Percentiles rank a stretch among this genome's conserved stretches.
These are phyloP conservation scores for Darksidea phi DNA, from an alignment of 495 filamentous ascomycete species.

Conservation along the genomic window DNA sequence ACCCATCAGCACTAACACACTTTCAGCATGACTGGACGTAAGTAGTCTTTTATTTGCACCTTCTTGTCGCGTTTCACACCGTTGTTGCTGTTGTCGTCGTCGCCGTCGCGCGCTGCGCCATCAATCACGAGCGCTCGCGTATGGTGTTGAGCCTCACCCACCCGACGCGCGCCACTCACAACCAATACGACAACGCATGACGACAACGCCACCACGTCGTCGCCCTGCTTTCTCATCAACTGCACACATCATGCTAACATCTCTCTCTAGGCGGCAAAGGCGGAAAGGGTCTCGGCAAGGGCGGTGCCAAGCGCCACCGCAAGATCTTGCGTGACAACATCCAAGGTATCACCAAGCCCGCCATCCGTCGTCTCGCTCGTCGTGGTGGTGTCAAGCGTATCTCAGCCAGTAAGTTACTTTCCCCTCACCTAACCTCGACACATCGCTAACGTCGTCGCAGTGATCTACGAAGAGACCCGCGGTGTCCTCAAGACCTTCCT, in stretches of 20 bases:
- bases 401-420: constrained; percentile 51
- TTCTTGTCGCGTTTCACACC: constrained; percentile 25
- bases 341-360: constrained; percentile 76
- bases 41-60: constrained; percentile 45
- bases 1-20: constrained; percentile 24
- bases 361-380: constrained; percentile 65
- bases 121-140: constrained; percentile 17
- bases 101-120: constrained; percentile 1
- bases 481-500: constrained; percentile 68
- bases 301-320: constrained; percentile 96
- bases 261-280: constrained; percentile 53
- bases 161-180: constrained; percentile 22
- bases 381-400: constrained; percentile 67
- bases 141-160: constrained; percentile 21
- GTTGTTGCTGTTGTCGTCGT: constrained; percentile 43
- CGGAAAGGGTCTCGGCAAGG: constrained; percentile 82
- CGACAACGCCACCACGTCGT: constrained; percentile 23
- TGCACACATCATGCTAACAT: constrained; percentile 36
- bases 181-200: constrained; percentile 23
- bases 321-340: constrained; percentile 99
- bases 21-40: constrained; percentile 68
- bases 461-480: constrained; percentile 71
- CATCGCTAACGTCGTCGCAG: constrained; percentile 35
- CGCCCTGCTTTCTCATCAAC: constrained; percentile 17
- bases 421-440: constrained; percentile 1